Evolutionary conservation across 2,329 filamentous ascomycete genomes (phyloP).

Genomic region (Apiospora aurea): DNA sequence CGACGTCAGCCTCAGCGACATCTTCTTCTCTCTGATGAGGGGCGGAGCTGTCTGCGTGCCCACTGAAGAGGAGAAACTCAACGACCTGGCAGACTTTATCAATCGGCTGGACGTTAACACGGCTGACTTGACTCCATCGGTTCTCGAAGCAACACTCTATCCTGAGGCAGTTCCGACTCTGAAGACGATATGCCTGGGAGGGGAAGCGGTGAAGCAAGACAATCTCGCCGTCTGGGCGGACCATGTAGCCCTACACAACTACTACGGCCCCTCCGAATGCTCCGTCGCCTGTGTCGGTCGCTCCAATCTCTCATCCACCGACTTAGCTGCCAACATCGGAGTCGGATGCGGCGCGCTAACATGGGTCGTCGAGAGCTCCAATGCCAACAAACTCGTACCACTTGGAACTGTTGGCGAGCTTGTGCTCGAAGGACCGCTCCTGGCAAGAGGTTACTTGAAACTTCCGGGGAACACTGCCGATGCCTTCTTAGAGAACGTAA

Average conservation of each 20-base stretch:
- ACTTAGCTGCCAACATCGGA: slow-evolving; percentile 3
- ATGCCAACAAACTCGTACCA: neutral
- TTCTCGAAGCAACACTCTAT: neutral
- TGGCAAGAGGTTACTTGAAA: slow-evolving; percentile 26
- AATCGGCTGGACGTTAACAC: neutral
- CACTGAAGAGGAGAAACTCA: slow-evolving; percentile 16
- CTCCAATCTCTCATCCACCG: neutral
- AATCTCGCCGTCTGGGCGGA: neutral
- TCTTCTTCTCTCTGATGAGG: slow-evolving; percentile 1
- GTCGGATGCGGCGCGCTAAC: neutral
- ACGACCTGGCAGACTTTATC: neutral
- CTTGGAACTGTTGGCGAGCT: slow-evolving; percentile 21
- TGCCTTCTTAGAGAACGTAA: slow-evolving; percentile 26
- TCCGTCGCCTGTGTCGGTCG: neutral
- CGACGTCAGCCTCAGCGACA: slow-evolving; percentile 23
- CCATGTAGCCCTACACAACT: neutral
- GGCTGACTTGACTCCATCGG: slow-evolving; percentile 8
- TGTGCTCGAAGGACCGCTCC: neutral
- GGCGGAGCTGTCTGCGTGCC: slow-evolving; percentile 20
- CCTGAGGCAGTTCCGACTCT: slow-evolving; percentile 11
- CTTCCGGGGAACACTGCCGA: slow-evolving; percentile 26
- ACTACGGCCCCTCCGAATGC: slow-evolving; percentile 13
- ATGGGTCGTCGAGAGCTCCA: slow-evolving; percentile 12
- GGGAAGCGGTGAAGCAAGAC: slow-evolving; percentile 16
- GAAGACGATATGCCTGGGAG: slow-evolving; percentile 5